Evolutionary conservation across 1,284 basidiomycete species (phyloP).

Genomic region (Hymenochaete sp.): DNA sequence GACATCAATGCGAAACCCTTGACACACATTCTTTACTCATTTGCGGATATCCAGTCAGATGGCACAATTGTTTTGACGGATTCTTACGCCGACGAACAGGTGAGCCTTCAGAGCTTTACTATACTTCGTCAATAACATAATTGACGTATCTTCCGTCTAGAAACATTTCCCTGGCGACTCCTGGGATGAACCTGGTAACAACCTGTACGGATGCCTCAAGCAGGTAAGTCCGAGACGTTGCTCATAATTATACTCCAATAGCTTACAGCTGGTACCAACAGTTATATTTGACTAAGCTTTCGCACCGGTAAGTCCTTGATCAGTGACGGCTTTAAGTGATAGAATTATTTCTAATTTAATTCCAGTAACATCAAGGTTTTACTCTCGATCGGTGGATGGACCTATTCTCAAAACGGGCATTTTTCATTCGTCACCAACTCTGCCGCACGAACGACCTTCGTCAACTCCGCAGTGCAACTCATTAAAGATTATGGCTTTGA

Average conservation of each 20-base stretch:
- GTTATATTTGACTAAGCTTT: slow-evolving; percentile 61
- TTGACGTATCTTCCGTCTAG: slow-evolving; percentile 27
- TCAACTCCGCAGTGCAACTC: slow-evolving; percentile 58
- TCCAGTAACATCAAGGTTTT: slow-evolving; percentile 66
- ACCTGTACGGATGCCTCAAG: slow-evolving; percentile 83
- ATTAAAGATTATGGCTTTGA: slow-evolving; percentile 86
- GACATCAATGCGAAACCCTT: slow-evolving; percentile 47
- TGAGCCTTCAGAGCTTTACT: slow-evolving; percentile 25
- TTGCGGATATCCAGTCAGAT: slow-evolving; percentile 68
- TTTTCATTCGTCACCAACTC: slow-evolving; percentile 54
- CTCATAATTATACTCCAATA: too few relatives aligned
- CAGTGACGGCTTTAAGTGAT: background rate
- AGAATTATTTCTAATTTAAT: background rate
- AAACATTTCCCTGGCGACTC: slow-evolving; percentile 60
- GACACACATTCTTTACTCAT: slow-evolving; percentile 78
- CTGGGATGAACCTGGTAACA: slow-evolving; percentile 58
- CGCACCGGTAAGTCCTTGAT: slow-evolving; percentile 38
- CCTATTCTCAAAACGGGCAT: slow-evolving; percentile 58
- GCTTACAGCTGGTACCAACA: slow-evolving; percentile 18
- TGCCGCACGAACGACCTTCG: slow-evolving; percentile 58
- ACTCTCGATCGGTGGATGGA: slow-evolving; percentile 72
- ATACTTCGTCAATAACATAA: slow-evolving; percentile 1
- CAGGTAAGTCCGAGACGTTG: slow-evolving; percentile 40
- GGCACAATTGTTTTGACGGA: slow-evolving; percentile 71
- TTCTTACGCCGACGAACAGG: slow-evolving; percentile 75